Conservation (phyloP, 805 yeast species). For the Kuraishia ogatae region DNA sequence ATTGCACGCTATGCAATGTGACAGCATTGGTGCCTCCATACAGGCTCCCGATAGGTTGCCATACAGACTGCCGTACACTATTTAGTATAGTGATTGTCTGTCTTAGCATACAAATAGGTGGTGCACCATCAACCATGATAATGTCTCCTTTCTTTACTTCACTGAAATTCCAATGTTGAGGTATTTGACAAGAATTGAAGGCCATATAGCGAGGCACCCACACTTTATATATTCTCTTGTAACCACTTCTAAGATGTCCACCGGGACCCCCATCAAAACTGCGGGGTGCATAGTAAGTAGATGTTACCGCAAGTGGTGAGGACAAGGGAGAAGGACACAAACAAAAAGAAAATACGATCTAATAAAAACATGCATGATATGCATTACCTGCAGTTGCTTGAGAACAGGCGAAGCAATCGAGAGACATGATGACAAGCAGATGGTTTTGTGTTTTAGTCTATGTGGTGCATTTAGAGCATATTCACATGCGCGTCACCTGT, state of each 20-base stretch:
- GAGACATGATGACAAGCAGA: too few species aligned
- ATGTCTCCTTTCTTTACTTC: not conserved
- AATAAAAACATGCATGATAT: too few species aligned
- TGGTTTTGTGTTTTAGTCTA: too few species aligned
- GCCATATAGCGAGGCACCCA: not conserved
- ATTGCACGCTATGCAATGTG: too few species aligned
- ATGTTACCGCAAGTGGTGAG: not conserved
- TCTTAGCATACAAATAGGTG: not conserved
- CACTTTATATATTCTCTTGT: not conserved
- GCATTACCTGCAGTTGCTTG: too few species aligned
- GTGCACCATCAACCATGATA: not conserved
- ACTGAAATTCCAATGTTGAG: not conserved
- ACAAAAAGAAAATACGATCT: too few species aligned
- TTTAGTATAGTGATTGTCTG: not conserved
- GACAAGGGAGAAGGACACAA: not conserved
- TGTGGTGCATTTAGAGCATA: too few species aligned
- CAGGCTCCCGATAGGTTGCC: too few species aligned
- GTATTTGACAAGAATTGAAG: not conserved
- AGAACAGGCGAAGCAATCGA: too few species aligned
- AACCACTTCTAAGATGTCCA: not conserved
- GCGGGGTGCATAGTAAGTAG: slow-evolving; percentile 1
- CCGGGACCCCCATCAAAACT: not conserved
- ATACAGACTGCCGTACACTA: too few species aligned
- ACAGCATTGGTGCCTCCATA: too few species aligned
- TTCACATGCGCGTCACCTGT: too few species aligned